These are phyloP conservation scores for Akanthomyces muscarius DNA, from an alignment of 2,329 filamentous ascomycete genomes.

Conservation along the genomic window DNA sequence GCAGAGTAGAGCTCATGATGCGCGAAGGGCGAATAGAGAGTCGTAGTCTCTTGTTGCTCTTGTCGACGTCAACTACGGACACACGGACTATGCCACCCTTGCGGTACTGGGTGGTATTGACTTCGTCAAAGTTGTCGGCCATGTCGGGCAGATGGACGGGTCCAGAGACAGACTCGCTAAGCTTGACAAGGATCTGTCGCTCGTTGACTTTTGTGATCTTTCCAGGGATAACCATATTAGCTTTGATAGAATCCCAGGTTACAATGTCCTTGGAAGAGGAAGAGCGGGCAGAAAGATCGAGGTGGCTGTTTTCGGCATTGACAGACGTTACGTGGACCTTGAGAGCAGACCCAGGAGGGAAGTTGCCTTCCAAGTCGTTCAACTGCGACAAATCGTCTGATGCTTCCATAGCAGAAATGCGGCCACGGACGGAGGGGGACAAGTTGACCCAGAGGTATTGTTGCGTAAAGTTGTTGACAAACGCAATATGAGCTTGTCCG, in stretches of 20 bases:
- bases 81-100: slow-evolving; percentile 86
- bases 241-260: slow-evolving; percentile 66
- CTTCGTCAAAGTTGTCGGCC: slow-evolving; percentile 78
- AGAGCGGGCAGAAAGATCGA: slow-evolving; percentile 81
- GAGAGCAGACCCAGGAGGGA: slow-evolving; percentile 85
- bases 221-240: slow-evolving; percentile 77
- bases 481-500: slow-evolving; percentile 72
- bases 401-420: slow-evolving; percentile 76
- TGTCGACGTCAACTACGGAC: slow-evolving; percentile 77
- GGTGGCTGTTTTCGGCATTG: slow-evolving; percentile 65
- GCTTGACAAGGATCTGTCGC: slow-evolving; percentile 76
- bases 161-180: slow-evolving; percentile 75
- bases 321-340: slow-evolving; percentile 74
- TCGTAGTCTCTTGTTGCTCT: slow-evolving; percentile 76
- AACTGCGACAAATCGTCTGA: slow-evolving; percentile 81
- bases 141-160: slow-evolving; percentile 80
- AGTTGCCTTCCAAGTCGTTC: slow-evolving; percentile 70
- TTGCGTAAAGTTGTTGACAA: slow-evolving; percentile 82
- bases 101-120: slow-evolving; percentile 68
- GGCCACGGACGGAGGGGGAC: slow-evolving; percentile 80
- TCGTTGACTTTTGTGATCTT: slow-evolving; percentile 83
- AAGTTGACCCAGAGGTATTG: slow-evolving; percentile 87
- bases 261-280: slow-evolving; percentile 46
- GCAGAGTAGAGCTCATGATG: slow-evolving; percentile 78
- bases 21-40: slow-evolving; percentile 83